These are phyloP conservation scores for Acanthochlamys bracteata DNA, from an alignment of 106 monocot genomes.

Conservation along the genomic window DNA sequence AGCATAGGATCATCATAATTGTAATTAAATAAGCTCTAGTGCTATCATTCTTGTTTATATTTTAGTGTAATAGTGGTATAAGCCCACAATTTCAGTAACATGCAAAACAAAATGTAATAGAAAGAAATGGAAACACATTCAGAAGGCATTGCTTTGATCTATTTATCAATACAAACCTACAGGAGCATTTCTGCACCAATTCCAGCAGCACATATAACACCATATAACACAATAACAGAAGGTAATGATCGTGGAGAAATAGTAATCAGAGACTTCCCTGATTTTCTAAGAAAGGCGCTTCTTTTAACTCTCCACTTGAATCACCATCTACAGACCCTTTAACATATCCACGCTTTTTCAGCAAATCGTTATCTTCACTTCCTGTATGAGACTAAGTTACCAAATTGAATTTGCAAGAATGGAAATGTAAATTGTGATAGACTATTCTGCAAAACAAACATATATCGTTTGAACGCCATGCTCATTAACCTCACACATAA, in stretches of 20 bases:
- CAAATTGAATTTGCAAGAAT: not conserved
- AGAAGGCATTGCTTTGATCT: constrained; percentile 46
- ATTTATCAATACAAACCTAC: constrained; percentile 81
- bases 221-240: constrained; percentile 52
- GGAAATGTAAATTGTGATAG: no score
- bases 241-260: constrained; percentile 68
- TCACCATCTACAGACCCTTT: constrained; percentile 23
- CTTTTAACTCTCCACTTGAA: constrained; percentile 25
- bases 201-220: constrained; percentile 61
- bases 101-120: not conserved
- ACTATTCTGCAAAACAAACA: no score
- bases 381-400: constrained; percentile 17
- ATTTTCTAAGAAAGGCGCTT: constrained; percentile 68
- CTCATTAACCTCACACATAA: no score
- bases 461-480: no score
- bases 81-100: not conserved
- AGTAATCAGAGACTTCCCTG: constrained; percentile 83
- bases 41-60: not conserved
- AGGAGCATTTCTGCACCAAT: constrained; percentile 84
- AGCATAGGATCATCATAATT: not conserved
- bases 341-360: constrained; percentile 71
- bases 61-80: not conserved
- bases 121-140: not conserved
- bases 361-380: constrained; percentile 52
- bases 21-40: not conserved